These are phyloP conservation scores for Termitomyces sp. DNA, from an alignment of 768 basidiomycete species.

Conservation along the genomic window DNA sequence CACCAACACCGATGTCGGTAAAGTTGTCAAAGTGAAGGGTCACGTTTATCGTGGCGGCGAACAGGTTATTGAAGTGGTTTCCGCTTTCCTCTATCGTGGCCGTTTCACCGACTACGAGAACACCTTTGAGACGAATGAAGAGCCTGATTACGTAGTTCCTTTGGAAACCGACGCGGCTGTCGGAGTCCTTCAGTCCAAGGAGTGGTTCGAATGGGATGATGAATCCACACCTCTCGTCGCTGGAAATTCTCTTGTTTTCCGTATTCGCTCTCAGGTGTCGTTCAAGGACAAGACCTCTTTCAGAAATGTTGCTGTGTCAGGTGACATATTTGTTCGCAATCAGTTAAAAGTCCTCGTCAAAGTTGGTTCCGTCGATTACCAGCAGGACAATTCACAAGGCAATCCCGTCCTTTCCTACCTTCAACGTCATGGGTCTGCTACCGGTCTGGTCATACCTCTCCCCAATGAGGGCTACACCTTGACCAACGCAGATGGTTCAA, in stretches of 20 bases:
- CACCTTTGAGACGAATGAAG: conserved; percentile 90
- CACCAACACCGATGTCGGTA: conserved; percentile 85
- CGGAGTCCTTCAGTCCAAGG: conserved; percentile 90
- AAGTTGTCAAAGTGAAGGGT: conserved; percentile 88
- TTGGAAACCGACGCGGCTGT: conserved; percentile 73
- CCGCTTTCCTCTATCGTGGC: conserved; percentile 96
- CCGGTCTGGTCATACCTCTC: conserved; percentile 74
- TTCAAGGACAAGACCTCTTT: conserved; percentile 91
- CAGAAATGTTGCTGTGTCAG: conserved; percentile 73
- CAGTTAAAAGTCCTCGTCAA: conserved; percentile 85
- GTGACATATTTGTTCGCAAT: conserved; percentile 83
- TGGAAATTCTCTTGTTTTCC: conserved; percentile 87
- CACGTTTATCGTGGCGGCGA: conserved; percentile 70
- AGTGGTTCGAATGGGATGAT: conserved; percentile 97
- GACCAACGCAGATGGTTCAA: conserved; percentile 51
- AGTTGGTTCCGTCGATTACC: conserved; percentile 84
- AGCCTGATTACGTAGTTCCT: conserved; percentile 81
- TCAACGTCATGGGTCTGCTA: conserved; percentile 79
- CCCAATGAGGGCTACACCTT: conserved; percentile 85
- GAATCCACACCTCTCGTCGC: conserved; percentile 69
- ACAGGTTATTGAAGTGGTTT: conserved; percentile 89
- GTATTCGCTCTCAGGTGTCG: conserved; percentile 75
- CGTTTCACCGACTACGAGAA: conserved; percentile 91
- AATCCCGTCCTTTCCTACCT: conserved; percentile 94
- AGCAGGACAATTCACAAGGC: conserved; percentile 82